phyloP scores from a whole-genome alignment of 1,139 yeast species.

The Suhomyces yuchorum region DNA sequence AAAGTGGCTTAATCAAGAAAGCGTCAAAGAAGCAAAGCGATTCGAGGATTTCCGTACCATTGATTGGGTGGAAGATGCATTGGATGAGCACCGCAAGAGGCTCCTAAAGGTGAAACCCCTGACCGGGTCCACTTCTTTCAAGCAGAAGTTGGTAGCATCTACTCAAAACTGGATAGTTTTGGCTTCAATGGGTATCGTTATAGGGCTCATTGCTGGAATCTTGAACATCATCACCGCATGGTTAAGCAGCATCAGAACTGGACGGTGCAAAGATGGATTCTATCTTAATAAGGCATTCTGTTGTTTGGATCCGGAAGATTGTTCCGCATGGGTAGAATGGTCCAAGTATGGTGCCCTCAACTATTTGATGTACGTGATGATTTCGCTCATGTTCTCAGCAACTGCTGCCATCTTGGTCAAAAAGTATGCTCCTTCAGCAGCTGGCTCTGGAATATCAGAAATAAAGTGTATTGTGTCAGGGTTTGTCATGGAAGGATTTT shows the following conservation, averaged over 20 bases:
- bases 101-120: conserved; percentile 24
- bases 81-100: conserved; percentile 52
- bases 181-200: conserved; percentile 69
- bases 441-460: conserved; percentile 97
- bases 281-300: conserved; percentile 78
- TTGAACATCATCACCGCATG: conserved; percentile 83
- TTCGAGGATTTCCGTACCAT: conserved; percentile 67
- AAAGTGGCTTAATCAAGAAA: conserved; percentile 41
- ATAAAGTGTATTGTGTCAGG: conserved; percentile 95
- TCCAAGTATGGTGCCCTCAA: conserved; percentile 44
- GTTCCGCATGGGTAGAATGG: conserved; percentile 62
- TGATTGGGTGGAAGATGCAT: conserved; percentile 85
- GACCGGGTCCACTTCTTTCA: conserved; percentile 22
- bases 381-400: conserved; percentile 64
- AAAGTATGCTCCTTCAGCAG: conserved; percentile 82
- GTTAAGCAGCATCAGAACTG: conserved; percentile 76
- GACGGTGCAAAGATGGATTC: conserved; percentile 72
- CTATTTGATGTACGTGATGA: conserved; percentile 58
- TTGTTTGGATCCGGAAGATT: conserved; percentile 65
- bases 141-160: conserved; percentile 42
- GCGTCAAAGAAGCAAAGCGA: conserved; percentile 38
- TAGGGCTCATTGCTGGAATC: conserved; percentile 82
- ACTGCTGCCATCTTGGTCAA: conserved; percentile 70
- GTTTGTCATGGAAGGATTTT: conserved; percentile 75
- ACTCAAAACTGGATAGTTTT: conserved; percentile 76